A percentile compares a stretch with the other conserved stretches of the same genome.
These are phyloP conservation scores for Aspergillus phoenicis DNA, from an alignment of 2,329 filamentous ascomycete species.

Conservation along the genomic window DNA sequence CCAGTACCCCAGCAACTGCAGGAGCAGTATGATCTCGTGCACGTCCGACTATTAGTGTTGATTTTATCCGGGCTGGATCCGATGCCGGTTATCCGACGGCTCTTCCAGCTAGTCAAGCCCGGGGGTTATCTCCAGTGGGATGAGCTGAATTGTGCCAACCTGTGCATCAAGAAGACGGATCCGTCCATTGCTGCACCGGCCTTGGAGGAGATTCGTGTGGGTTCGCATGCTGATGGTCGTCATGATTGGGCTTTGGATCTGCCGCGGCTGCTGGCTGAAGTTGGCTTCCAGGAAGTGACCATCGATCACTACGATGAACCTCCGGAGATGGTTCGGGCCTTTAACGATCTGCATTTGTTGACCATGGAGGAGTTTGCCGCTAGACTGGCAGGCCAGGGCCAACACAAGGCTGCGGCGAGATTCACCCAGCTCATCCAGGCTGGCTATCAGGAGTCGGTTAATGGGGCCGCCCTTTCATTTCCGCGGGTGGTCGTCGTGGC, in stretches of 20 bases:
- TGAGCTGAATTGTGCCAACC: conserved; percentile 28
- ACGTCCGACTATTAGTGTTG: conserved; percentile 20
- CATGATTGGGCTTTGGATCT: conserved; percentile 26
- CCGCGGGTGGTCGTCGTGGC: conserved; percentile 20
- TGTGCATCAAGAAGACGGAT: conserved; percentile 18
- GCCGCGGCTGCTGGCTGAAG: conserved; percentile 14
- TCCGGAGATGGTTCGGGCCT: conserved; percentile 17
- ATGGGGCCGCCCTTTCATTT: conserved; percentile 21
- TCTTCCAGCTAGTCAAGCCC: conserved; percentile 29
- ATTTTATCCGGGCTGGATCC: conserved; percentile 17
- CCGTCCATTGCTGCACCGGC: conserved; percentile 11
- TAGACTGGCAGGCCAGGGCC: conserved; percentile 12
- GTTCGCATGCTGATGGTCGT: conserved; percentile 22
- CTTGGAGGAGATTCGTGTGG: conserved; percentile 20
- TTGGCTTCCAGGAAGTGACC: conserved; percentile 19
- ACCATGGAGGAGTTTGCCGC: conserved; percentile 26
- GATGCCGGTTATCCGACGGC: conserved; percentile 20
- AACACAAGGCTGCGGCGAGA: conserved; percentile 15
- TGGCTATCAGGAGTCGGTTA: conserved; percentile 16
- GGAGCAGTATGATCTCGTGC: conserved; percentile 28
- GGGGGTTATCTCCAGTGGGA: conserved; percentile 37
- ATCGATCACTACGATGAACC: conserved; percentile 18
- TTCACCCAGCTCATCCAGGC: conserved; percentile 15
- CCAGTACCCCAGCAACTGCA: conserved; percentile 20
- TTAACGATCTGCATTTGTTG: conserved; percentile 23